A percentile compares a stretch with the other conserved stretches of the same genome.
These are phyloP conservation scores for Apiospora marii DNA, from an alignment of 2,329 filamentous ascomycete genomes.

Conservation along the genomic window DNA sequence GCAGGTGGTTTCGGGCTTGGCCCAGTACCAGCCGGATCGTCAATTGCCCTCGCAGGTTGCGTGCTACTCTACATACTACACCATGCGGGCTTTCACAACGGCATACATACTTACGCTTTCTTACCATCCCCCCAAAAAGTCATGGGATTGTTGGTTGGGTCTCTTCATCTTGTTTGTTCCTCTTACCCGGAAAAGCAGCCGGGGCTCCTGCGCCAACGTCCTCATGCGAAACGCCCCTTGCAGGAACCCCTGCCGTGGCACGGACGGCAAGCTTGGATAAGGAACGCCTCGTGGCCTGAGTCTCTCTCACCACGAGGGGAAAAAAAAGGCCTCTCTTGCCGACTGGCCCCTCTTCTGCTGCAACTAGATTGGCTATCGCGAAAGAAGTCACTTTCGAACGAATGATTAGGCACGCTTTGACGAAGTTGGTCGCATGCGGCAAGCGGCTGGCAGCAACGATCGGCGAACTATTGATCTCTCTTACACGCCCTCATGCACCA, in stretches of 20 bases:
- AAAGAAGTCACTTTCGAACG: neutral
- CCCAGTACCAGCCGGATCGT: neutral
- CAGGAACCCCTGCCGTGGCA: slow-evolving; percentile 3
- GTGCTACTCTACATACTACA: too few species aligned
- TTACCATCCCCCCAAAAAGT: too few species aligned
- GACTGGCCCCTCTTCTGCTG: neutral
- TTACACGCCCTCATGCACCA: neutral
- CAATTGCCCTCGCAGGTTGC: neutral
- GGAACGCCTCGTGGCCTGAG: neutral
- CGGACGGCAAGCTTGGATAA: neutral
- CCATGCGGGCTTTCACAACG: too few species aligned
- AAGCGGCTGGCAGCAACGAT: neutral
- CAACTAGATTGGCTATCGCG: neutral
- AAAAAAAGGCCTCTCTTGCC: neutral
- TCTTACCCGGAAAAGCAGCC: neutral
- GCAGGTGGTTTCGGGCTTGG: neutral
- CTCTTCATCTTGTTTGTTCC: neutral
- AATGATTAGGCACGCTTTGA: neutral
- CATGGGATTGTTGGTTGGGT: neutral
- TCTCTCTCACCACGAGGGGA: too few species aligned
- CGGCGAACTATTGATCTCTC: neutral
- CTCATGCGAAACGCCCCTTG: neutral
- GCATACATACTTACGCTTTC: too few species aligned
- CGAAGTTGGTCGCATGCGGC: neutral
- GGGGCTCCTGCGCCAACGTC: neutral